phyloP scores from a whole-genome alignment of 1,139 yeast genomes.

The Magnusiomyces tetraspermus region DNA sequence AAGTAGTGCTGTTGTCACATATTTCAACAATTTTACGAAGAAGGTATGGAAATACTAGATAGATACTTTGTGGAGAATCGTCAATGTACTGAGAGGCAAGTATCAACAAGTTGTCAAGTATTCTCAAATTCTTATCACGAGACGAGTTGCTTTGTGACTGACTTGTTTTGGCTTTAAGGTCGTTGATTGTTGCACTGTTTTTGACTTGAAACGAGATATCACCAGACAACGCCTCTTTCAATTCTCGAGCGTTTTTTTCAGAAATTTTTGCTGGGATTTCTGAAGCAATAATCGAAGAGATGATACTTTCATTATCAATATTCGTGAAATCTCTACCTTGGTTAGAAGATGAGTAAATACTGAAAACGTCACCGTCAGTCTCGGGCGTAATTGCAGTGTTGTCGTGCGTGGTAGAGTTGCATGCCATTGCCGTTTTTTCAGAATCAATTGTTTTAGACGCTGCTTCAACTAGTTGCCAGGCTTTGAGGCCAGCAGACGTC shows the following conservation, averaged over 20 bases:
- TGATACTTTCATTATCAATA: background rate
- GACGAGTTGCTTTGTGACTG: background rate
- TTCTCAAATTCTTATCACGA: constrained; percentile 5
- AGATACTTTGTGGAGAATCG: constrained; percentile 4
- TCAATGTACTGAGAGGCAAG: constrained; percentile 12
- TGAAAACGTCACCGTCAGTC: background rate
- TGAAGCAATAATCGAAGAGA: background rate
- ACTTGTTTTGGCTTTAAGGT: background rate
- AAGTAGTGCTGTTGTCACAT: constrained; percentile 8
- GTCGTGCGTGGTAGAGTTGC: background rate
- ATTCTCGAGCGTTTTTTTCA: background rate
- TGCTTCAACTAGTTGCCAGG: background rate
- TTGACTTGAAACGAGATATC: background rate
- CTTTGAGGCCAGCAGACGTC: background rate
- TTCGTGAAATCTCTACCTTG: background rate
- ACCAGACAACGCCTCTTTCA: background rate
- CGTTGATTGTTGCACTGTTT: background rate
- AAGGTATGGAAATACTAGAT: constrained; percentile 10
- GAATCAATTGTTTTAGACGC: background rate
- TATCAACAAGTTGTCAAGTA: constrained; percentile 11
- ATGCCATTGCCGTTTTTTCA: background rate
- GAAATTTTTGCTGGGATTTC: background rate
- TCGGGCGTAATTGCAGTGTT: background rate
- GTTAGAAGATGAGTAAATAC: background rate
- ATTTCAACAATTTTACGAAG: constrained; percentile 8